Conservation (phyloP, 202 grass and related monocot genomes). For the Musa balbisiana region DNA sequence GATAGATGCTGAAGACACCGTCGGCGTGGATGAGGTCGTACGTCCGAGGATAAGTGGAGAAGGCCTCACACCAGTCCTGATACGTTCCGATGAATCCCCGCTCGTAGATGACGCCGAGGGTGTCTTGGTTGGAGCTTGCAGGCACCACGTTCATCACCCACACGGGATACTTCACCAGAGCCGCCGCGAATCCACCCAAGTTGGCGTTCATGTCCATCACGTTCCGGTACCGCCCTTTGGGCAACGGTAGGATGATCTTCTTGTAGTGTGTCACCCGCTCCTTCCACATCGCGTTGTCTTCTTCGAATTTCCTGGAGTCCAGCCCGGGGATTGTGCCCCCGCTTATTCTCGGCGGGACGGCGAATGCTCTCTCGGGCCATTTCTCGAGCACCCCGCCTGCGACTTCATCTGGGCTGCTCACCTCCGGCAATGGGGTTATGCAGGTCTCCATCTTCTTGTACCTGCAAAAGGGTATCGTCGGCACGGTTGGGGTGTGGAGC, state of each 20-base stretch:
- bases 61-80: constrained; percentile 17
- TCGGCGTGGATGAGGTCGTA: constrained; percentile 18
- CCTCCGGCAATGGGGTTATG: constrained; percentile 11
- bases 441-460: constrained; percentile 15
- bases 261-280: not conserved
- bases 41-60: constrained; percentile 14
- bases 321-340: not conserved
- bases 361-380: constrained; percentile 11
- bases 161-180: constrained; percentile 1
- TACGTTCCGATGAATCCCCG: constrained; percentile 14
- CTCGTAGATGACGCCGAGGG: constrained; percentile 11
- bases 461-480: not conserved
- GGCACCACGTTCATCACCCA: constrained; percentile 18
- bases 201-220: constrained; percentile 22
- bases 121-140: not conserved
- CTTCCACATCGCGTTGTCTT: constrained; percentile 9
- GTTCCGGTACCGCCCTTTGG: not conserved
- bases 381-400: constrained; percentile 6
- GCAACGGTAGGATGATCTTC: not conserved
- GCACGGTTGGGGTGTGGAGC: not conserved
- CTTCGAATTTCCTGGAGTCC: not conserved
- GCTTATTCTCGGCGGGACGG: constrained; percentile 8
- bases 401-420: not conserved
- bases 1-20: constrained; percentile 12
- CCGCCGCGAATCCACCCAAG: constrained; percentile 11